Conservation (phyloP, 495 filamentous ascomycete genomes). For the Aspergillus panamensis region DNA sequence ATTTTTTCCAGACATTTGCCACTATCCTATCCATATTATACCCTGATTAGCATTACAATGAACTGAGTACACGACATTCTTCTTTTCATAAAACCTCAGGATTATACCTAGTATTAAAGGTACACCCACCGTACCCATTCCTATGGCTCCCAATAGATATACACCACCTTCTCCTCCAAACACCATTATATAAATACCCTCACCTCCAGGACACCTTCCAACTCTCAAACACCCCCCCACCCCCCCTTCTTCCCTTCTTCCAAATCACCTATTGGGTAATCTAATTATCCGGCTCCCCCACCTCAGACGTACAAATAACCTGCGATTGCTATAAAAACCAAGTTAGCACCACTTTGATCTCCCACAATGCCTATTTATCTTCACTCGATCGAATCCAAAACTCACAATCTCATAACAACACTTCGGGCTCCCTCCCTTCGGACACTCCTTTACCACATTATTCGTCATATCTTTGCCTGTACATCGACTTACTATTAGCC, state of each 20-base stretch:
- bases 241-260: too few species aligned
- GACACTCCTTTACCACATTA: slow-evolving; percentile 10
- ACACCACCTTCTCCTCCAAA: too few species aligned
- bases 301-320: slow-evolving; percentile 12
- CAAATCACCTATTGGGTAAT: too few species aligned
- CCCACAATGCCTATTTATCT: too few species aligned
- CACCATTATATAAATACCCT: too few species aligned
- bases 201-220: too few species aligned
- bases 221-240: too few species aligned
- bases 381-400: background rate
- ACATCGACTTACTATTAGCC: background rate
- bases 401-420: slow-evolving; percentile 24
- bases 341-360: too few species aligned
- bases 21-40: background rate
- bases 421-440: slow-evolving; percentile 13
- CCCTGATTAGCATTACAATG: background rate
- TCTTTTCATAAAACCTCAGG: too few species aligned
- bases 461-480: slow-evolving; percentile 13
- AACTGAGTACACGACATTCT: too few species aligned
- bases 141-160: background rate
- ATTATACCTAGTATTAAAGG: too few species aligned
- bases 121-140: background rate
- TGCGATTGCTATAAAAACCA: background rate
- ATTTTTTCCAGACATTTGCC: background rate
- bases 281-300: background rate